phyloP scores from a whole-genome alignment of 139 green algal species.

The Edaphochlamys debaryana region DNA sequence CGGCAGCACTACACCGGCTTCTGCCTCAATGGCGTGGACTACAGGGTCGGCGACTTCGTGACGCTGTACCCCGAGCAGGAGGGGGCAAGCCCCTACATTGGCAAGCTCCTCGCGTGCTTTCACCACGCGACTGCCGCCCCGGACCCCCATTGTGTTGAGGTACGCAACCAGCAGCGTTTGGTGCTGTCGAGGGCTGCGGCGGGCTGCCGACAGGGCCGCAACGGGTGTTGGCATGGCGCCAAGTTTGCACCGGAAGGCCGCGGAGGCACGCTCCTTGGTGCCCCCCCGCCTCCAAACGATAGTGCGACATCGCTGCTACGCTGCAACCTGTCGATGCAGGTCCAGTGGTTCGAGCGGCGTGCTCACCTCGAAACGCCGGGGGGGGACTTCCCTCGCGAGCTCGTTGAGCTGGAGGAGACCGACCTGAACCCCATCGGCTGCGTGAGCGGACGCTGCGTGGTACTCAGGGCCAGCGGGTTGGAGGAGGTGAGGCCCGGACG shows the following conservation, averaged over 20 bases:
- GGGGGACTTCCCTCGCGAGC: conserved; percentile 35
- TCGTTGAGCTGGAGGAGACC: conserved; percentile 53
- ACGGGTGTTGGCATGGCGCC: too few species aligned
- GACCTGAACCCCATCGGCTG: conserved; percentile 66
- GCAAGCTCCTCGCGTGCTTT: background rate
- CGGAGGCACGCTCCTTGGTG: too few species aligned
- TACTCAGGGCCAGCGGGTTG: conserved; percentile 33
- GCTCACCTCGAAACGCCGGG: background rate
- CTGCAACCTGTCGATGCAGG: too few species aligned
- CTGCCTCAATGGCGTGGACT: conserved; percentile 24
- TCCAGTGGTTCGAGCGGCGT: conserved; percentile 58
- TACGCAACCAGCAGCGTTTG: too few species aligned
- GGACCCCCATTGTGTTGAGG: conserved; percentile 42
- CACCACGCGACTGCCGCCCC: background rate
- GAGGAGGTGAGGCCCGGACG: conserved; percentile 53
- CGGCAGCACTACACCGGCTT: conserved; percentile 38
- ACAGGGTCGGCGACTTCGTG: conserved; percentile 29
- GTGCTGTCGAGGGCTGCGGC: too few species aligned
- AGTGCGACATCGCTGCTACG: too few species aligned
- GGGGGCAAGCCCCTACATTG: conserved; percentile 11
- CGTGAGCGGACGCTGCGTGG: conserved; percentile 44
- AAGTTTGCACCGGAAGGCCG: too few species aligned
- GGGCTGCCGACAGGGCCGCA: too few species aligned
- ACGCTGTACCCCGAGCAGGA: conserved; percentile 33
- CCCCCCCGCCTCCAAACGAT: too few species aligned